Evolutionary conservation across 140 eudicot genomes (phyloP).

Genomic region (Senecio squalidus): DNA sequence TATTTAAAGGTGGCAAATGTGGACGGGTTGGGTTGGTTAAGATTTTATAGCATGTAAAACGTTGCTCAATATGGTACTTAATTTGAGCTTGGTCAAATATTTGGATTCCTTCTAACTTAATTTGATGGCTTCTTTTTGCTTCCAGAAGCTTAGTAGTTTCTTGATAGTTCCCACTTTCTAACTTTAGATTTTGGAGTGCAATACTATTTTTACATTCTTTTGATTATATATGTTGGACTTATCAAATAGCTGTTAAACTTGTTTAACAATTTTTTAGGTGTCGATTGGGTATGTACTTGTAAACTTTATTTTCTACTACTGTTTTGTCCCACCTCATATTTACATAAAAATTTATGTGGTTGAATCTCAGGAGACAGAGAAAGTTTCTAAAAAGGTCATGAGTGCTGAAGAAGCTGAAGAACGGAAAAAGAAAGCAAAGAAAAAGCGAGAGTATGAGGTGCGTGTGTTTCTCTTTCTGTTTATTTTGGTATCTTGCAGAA

Average conservation of each 20-base stretch:
- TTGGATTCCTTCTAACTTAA: too few relatives aligned
- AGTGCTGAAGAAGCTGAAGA: constrained; percentile 96
- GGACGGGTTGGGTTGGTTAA: too few relatives aligned
- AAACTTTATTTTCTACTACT: too few relatives aligned
- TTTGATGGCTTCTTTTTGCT: too few relatives aligned
- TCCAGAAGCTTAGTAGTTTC: too few relatives aligned
- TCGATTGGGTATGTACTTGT: background rate
- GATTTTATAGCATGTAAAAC: too few relatives aligned
- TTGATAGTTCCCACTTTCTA: too few relatives aligned
- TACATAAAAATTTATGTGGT: background rate
- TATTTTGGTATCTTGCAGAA: constrained; percentile 1
- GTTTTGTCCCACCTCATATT: constrained; percentile 2
- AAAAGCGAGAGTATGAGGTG: constrained; percentile 88
- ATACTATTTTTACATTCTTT: background rate
- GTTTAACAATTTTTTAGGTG: too few relatives aligned
- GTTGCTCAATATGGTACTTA: too few relatives aligned
- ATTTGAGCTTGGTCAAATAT: too few relatives aligned
- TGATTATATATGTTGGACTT: background rate
- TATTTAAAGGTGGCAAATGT: background rate
- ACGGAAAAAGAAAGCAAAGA: constrained; percentile 88
- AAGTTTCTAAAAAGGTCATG: constrained; percentile 42
- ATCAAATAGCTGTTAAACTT: too few relatives aligned
- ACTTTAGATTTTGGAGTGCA: too few relatives aligned
- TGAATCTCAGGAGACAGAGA: constrained; percentile 37
- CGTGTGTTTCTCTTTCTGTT: constrained; percentile 4